phyloP scores from a whole-genome alignment of 257 asterid species.

The Cordia subcordata region DNA sequence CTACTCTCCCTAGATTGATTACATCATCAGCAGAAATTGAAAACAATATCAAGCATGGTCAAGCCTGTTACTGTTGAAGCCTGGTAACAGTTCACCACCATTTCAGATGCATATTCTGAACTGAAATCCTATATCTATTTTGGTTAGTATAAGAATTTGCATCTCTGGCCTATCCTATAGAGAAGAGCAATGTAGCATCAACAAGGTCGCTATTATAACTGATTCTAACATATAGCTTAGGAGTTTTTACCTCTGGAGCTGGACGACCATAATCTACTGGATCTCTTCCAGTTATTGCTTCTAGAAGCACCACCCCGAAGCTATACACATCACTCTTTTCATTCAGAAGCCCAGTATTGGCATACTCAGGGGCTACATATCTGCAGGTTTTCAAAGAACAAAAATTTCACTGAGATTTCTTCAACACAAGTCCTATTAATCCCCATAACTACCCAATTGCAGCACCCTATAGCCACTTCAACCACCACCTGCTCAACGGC shows the following conservation, averaged over 20 bases:
- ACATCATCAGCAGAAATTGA: background rate
- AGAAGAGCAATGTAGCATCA: too few relatives aligned
- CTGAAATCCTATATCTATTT: too few relatives aligned
- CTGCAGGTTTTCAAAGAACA: conserved; percentile 32
- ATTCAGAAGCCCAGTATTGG: conserved; percentile 85
- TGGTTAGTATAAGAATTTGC: too few relatives aligned
- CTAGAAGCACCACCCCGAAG: conserved; percentile 83
- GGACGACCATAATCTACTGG: conserved; percentile 97
- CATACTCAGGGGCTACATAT: conserved; percentile 98
- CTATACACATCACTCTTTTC: conserved; percentile 95
- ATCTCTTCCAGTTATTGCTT: conserved; percentile 94
- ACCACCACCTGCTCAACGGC: background rate
- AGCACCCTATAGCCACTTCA: too few relatives aligned
- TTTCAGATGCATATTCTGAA: too few relatives aligned
- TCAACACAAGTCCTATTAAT: background rate
- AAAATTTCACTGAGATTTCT: conserved; percentile 6
- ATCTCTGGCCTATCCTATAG: too few relatives aligned
- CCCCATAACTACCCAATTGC: too few relatives aligned
- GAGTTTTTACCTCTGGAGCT: conserved; percentile 64
- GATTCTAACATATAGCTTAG: too few relatives aligned
- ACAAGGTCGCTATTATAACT: too few relatives aligned
- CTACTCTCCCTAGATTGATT: background rate
- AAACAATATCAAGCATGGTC: background rate
- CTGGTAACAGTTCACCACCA: too few relatives aligned
- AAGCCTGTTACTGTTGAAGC: background rate